Conservation (phyloP, 2,329 filamentous ascomycete genomes). For the Metarhizium humberi region DNA sequence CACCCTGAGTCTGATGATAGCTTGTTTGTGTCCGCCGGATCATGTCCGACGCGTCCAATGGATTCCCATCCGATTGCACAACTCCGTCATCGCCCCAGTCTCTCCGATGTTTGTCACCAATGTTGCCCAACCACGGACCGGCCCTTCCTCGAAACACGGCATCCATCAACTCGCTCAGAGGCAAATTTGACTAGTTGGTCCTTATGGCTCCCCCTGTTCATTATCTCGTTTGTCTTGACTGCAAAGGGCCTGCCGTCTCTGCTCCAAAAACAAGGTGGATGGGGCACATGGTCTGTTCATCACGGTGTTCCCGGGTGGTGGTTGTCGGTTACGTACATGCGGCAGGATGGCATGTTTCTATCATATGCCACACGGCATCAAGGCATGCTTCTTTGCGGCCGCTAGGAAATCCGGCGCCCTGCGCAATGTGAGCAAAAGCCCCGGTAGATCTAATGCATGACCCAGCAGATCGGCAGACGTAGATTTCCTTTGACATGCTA, state of each 20-base stretch:
- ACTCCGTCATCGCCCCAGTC: slow-evolving; percentile 3
- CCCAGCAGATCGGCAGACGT: background rate
- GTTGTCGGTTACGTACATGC: slow-evolving; percentile 3
- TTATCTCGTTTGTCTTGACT: slow-evolving; percentile 1
- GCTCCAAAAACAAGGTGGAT: background rate
- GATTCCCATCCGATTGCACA: slow-evolving; percentile 5
- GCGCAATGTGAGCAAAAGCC: background rate
- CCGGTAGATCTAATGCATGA: background rate
- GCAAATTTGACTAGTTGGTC: background rate
- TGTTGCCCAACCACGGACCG: slow-evolving; percentile 8
- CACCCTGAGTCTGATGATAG: slow-evolving; percentile 5
- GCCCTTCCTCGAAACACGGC: slow-evolving; percentile 7
- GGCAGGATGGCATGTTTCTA: background rate
- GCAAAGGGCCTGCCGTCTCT: background rate
- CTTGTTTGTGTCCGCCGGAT: slow-evolving; percentile 6
- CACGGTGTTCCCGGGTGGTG: slow-evolving; percentile 3
- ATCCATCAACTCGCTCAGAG: slow-evolving; percentile 5
- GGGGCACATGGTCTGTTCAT: slow-evolving; percentile 4
- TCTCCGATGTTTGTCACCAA: slow-evolving; percentile 7
- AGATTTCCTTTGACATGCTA: background rate
- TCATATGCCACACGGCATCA: background rate
- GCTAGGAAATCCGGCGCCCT: slow-evolving; percentile 1
- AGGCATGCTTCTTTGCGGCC: slow-evolving; percentile 2
- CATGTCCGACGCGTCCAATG: slow-evolving; percentile 1
- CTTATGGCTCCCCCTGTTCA: background rate